Percentiles rank a stretch among this genome's conserved stretches.
Evolutionary conservation across 2,329 filamentous ascomycete genomes (phyloP).

Genomic region (Aspergillus sp.): DNA sequence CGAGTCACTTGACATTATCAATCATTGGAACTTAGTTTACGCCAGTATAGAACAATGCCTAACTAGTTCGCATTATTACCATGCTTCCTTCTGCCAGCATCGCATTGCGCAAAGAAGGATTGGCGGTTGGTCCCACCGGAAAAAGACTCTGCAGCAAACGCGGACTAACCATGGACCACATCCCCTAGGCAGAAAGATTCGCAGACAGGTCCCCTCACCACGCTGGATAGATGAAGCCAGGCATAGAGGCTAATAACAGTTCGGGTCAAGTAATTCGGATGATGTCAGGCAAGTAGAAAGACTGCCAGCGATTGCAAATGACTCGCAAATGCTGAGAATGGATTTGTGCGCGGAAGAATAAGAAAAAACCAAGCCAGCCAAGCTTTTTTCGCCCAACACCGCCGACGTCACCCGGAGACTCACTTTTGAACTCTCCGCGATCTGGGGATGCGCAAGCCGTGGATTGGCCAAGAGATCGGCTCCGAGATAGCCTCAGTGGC

Average conservation of each 20-base stretch:
- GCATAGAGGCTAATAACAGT: neutral
- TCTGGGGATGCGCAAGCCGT: neutral
- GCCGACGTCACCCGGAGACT: neutral
- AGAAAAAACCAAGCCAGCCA: neutral
- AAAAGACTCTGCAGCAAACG: neutral
- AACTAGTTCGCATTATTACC: neutral
- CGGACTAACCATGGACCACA: neutral
- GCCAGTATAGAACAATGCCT: neutral
- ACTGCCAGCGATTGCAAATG: neutral
- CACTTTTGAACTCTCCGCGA: neutral
- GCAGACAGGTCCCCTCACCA: neutral
- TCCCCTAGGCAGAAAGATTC: conserved; percentile 1
- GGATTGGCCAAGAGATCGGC: neutral
- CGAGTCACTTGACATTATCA: neutral
- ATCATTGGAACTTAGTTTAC: neutral
- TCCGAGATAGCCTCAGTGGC: neutral
- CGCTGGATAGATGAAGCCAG: neutral
- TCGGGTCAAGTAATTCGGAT: neutral
- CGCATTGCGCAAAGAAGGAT: neutral
- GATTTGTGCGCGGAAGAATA: no score
- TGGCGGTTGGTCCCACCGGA: neutral
- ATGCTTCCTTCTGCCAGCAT: neutral
- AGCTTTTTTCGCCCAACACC: neutral
- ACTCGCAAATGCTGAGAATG: neutral
- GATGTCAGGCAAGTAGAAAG: neutral